Base-by-base conservation (phyloP, 495 filamentous ascomycete genomes). In the Achaetomiella virescens region DNA sequence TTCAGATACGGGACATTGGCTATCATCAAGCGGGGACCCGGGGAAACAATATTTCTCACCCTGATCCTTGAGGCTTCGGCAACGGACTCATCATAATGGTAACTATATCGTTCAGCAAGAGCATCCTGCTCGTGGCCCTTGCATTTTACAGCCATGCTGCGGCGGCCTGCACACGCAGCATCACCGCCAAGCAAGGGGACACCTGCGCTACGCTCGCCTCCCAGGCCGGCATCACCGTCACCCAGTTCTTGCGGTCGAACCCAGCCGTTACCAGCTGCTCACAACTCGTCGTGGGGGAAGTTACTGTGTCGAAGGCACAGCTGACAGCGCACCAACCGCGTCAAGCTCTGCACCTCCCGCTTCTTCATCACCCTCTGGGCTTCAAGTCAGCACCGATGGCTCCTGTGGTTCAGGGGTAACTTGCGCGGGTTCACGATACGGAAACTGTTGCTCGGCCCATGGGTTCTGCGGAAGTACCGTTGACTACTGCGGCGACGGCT, bases 381-480 rank as follows among this genome's bases (percentile, higher is more conserved):
- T 64, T 9, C 31, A 43, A 33, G 40, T 62, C 48, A 69, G 65
- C 55, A 21, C 33, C 38, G 72, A 75, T 27, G 74, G 74, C 14
- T 57, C 54, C 18, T 77, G 74, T 27, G 74, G 74, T 4, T 45
- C 56, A 3, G 69, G 70, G 9, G 45, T 73, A 15, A 77, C 74
- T 11, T 77, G 74, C 48, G 42, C 62, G 0, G 73, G 73, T 5
- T 75, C 73, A 2, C 35, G 44, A 6, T 77, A 54, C 47, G 74
- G 74, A 22, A 61, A 56, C 45, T 77, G 74, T 54, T 77, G 74
- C 55, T 77, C 74, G 38, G 59, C 54, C 52, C 67, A 72, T 60
- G 65, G 70, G n/a, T 72, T 53, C 29, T 75, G 72, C 46, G 69
- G 72, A 36, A 63, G 61, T 59, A 72, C 67, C 24, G 54, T 48